Percentiles rank a stretch among this genome's conserved stretches.
Evolutionary conservation across 805 yeast genomes (phyloP).

Genomic region (Yamadazyma ubonensis): DNA sequence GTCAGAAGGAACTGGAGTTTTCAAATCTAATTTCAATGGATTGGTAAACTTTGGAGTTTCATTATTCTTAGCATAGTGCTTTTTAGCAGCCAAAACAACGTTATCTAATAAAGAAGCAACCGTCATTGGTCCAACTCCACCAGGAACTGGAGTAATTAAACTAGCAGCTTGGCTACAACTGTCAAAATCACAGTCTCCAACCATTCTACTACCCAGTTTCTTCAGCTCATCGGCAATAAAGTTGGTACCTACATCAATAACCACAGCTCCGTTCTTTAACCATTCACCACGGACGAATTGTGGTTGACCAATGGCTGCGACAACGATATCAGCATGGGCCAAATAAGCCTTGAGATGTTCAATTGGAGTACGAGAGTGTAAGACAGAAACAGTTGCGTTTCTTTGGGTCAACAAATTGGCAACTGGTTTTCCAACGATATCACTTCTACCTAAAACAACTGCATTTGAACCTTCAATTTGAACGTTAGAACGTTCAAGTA

Average conservation of each 20-base stretch:
- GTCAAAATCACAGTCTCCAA: constrained; percentile 75
- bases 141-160: constrained; percentile 83
- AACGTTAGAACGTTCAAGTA: constrained; percentile 57
- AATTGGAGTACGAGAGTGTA: constrained; percentile 65
- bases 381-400: constrained; percentile 73
- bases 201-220: constrained; percentile 69
- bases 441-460: constrained; percentile 84
- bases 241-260: constrained; percentile 83
- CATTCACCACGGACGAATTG: constrained; percentile 72
- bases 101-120: constrained; percentile 78
- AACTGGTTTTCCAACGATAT: constrained; percentile 82
- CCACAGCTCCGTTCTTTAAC: constrained; percentile 65
- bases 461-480: constrained; percentile 64
- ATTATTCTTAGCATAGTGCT: constrained; percentile 40
- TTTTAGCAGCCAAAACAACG: constrained; percentile 66
- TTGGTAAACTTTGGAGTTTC: constrained; percentile 45
- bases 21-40: constrained; percentile 57
- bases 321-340: constrained; percentile 68
- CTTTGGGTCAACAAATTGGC: constrained; percentile 66
- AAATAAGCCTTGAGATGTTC: constrained; percentile 48
- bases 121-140: constrained; percentile 93
- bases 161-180: constrained; percentile 55
- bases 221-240: constrained; percentile 63
- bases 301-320: constrained; percentile 75
- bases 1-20: constrained; percentile 77